Base-by-base conservation (phyloP, 2,329 filamentous ascomycete species). In the Fusarium sp. region DNA sequence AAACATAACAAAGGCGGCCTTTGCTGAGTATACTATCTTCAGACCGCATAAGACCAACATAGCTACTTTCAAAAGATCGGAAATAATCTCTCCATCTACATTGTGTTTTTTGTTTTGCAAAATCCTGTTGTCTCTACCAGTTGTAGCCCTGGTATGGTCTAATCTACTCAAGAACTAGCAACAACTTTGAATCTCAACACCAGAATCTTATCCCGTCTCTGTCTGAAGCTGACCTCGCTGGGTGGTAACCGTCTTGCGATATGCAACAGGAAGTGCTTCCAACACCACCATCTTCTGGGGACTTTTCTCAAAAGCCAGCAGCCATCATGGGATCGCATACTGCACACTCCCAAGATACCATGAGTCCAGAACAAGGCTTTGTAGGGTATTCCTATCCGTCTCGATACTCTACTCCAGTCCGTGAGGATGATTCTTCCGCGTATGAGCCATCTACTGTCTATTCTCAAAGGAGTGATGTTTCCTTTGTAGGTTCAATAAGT, bases 241-340 rank as follows among this genome's bases (percentile, higher is more conserved):
- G 51, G 55, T 51, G 36, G 44, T 37, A 17, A 38, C 41, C 31
- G 42, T 42, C 38, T 33, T 45, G 41, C 51, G 61, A 65, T 23
- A 75, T 82, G 79, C 75, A 74, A 57, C 75, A 71, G 49, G 71
- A 70, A 49, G 70, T 73, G 39, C 76, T 79, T 32, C 78, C 76
- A 38, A 83, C 82, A 19, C 81, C 82, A 54, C 77, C 78, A 49
- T 77, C 77, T 17, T 57, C 55, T 46, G 63, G 63, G 50, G 64
- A 60, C 36, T 53, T 61, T 29, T 49, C 68, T 52, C 55, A 45
- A 43, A 47, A 53, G 3, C 37, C 58, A 45, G 17, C 33, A 33
- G 17, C 42, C 21, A 37, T 63, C 19, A 68, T 68, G 66, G 63
- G 55, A 21, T 36, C 48, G 25, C 43, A 56, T 19, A 57, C 56